phyloP scores from a whole-genome alignment of 1,139 yeast genomes.

The Geotrichum fermentans region DNA sequence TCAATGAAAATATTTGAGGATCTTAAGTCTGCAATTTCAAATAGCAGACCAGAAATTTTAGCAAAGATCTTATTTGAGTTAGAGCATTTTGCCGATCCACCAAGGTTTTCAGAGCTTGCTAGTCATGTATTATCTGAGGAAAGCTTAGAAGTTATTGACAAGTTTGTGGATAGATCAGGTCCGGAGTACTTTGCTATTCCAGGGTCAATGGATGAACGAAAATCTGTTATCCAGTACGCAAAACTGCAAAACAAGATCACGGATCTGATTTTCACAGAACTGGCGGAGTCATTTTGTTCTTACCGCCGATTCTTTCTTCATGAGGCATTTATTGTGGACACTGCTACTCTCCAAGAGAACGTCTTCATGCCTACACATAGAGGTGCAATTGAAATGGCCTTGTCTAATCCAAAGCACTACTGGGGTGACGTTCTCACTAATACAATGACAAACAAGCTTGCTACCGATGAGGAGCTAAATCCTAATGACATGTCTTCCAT shows the following conservation, averaged over 20 bases:
- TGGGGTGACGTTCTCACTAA: conserved; percentile 25
- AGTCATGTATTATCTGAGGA: not conserved
- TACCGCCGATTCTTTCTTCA: conserved; percentile 24
- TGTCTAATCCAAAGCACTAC: conserved; percentile 38
- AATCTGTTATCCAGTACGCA: conserved; percentile 7
- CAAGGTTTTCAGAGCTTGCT: conserved; percentile 4
- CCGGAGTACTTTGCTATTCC: conserved; percentile 4
- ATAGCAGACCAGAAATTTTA: conserved; percentile 6
- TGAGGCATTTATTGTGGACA: conserved; percentile 31
- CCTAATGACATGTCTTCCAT: conserved; percentile 26
- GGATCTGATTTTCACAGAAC: conserved; percentile 3
- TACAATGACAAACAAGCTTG: conserved; percentile 1
- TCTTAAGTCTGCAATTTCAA: conserved; percentile 5
- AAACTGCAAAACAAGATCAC: conserved; percentile 2
- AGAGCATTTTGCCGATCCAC: conserved; percentile 5
- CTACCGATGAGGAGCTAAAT: conserved; percentile 24
- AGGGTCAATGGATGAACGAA: not conserved
- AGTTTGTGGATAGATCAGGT: conserved; percentile 2
- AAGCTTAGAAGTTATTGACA: not conserved
- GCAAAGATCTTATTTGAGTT: conserved; percentile 3
- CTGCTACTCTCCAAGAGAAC: conserved; percentile 29
- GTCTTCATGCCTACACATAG: conserved; percentile 42
- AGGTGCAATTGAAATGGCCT: conserved; percentile 37
- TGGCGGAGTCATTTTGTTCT: not conserved
- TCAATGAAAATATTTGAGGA: not conserved